Evolutionary conservation across 805 yeast species (phyloP).

Genomic region (Schwanniomyces polymorphus): DNA sequence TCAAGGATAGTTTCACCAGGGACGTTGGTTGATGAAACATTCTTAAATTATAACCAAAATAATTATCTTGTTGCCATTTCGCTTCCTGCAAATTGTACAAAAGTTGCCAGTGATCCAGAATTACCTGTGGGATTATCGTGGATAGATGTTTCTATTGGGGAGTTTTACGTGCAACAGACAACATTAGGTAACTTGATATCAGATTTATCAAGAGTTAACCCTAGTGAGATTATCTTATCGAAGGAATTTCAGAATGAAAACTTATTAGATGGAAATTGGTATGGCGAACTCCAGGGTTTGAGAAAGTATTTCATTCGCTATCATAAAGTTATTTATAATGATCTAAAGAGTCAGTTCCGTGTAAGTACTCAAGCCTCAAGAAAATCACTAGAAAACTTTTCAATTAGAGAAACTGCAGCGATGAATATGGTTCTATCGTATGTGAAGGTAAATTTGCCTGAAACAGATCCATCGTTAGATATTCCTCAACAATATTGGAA

Average conservation of each 20-base stretch:
- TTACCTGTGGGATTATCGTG: constrained; percentile 72
- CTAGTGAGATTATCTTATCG: constrained; percentile 73
- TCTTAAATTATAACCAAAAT: constrained; percentile 69
- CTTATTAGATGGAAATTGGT: constrained; percentile 51
- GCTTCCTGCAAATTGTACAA: constrained; percentile 50
- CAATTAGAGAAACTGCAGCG: constrained; percentile 57
- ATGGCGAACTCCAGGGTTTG: constrained; percentile 57
- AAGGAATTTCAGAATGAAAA: constrained; percentile 41
- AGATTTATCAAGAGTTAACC: constrained; percentile 74
- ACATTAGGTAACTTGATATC: constrained; percentile 60
- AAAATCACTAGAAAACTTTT: constrained; percentile 29
- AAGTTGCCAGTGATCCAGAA: constrained; percentile 38
- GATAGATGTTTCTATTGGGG: constrained; percentile 88
- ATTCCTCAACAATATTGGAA: constrained; percentile 62
- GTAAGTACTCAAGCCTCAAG: constrained; percentile 35
- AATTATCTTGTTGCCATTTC: constrained; percentile 69
- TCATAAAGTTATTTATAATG: constrained; percentile 34
- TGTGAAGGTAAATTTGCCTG: constrained; percentile 72
- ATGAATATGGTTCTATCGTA: constrained; percentile 62
- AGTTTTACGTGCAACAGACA: constrained; percentile 66
- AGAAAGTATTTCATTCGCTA: constrained; percentile 61
- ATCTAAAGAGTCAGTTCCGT: constrained; percentile 31
- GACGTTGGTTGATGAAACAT: constrained; percentile 82
- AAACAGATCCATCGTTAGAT: constrained; percentile 58
- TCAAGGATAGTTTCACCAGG: constrained; percentile 89